phyloP scores from a whole-genome alignment of 176 grass and related monocot genomes.

The Miscanthus lutarioriparius region DNA sequence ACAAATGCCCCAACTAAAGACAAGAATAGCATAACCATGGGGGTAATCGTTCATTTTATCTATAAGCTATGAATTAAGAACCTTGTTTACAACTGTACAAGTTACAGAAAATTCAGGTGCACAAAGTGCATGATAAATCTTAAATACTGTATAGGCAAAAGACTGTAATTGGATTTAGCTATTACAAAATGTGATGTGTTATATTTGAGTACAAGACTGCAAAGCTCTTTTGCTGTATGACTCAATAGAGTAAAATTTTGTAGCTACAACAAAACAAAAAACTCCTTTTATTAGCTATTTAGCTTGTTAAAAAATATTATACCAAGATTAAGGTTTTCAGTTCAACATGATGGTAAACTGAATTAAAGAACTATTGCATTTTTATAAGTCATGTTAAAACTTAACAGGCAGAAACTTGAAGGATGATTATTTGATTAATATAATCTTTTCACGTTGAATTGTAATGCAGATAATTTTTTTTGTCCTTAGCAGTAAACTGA shows the following conservation, averaged over 20 bases:
- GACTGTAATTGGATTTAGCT: constrained; percentile 4
- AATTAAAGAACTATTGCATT: neutral
- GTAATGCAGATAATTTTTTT: neutral
- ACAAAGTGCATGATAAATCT: constrained; percentile 17
- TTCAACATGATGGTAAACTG: neutral
- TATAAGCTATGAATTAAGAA: neutral
- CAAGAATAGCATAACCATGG: neutral
- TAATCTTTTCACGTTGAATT: constrained; percentile 2
- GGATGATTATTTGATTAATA: constrained; percentile 1
- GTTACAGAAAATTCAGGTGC: constrained; percentile 12
- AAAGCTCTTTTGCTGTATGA: neutral
- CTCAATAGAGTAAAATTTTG: neutral
- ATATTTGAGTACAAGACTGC: constrained; percentile 10
- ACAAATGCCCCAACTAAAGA: constrained; percentile 2
- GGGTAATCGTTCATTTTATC: constrained; percentile 3
- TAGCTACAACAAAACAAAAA: neutral
- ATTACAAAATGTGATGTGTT: neutral
- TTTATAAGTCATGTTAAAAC: neutral
- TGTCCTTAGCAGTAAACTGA: neutral
- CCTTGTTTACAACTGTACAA: neutral
- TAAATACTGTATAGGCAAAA: neutral
- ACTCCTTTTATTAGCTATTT: neutral
- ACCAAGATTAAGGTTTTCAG: neutral
- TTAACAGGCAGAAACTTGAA: neutral
- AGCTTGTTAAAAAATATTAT: constrained; percentile 20